These are phyloP conservation scores for Sporothrix variecibatus DNA, from an alignment of 2,329 filamentous ascomycete genomes.

Conservation along the genomic window DNA sequence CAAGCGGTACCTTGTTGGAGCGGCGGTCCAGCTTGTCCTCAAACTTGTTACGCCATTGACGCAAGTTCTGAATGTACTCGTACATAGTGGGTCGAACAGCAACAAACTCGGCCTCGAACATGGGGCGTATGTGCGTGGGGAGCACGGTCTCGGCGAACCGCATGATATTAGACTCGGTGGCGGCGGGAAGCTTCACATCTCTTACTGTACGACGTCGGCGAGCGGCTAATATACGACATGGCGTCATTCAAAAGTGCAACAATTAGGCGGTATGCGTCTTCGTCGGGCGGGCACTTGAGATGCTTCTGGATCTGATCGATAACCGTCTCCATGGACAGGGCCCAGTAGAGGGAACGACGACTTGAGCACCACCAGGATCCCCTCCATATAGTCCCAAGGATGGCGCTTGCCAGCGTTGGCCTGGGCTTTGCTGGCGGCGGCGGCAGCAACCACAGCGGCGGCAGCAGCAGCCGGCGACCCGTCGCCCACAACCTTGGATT, in stretches of 20 bases:
- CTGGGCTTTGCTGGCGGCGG: constrained; percentile 10
- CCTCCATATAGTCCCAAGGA: constrained; percentile 95
- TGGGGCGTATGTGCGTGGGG: constrained; percentile 89
- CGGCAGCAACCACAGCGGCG: constrained; percentile 31
- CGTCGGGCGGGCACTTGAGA: constrained; percentile 97
- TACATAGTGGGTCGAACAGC: constrained; percentile 94
- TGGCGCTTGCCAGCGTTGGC: constrained; percentile 61
- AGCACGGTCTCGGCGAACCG: constrained; percentile 95
- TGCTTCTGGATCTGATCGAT: constrained; percentile 98
- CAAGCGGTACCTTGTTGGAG: constrained; percentile 70
- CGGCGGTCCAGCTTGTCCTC: constrained; percentile 95
- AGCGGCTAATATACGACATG: constrained; percentile 85
- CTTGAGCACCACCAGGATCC: constrained; percentile 93
- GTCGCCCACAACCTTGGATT: constrained; percentile 27
- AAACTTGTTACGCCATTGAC: constrained; percentile 95
- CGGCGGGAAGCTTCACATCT: constrained; percentile 86
- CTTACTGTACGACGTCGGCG: constrained; percentile 81
- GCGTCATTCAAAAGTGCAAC: constrained; percentile 97
- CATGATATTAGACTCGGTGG: constrained; percentile 95
- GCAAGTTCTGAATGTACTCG: constrained; percentile 96
- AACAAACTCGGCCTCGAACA: constrained; percentile 98
- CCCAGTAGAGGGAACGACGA: constrained; percentile 95
- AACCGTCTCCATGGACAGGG: constrained; percentile 99
- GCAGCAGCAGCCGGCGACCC: constrained; percentile 35
- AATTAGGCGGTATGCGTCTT: constrained; percentile 95